Percentiles rank a stretch among this genome's conserved stretches.
These are phyloP conservation scores for Talaromyces borbonicus DNA, from an alignment of 495 filamentous ascomycete species.

Conservation along the genomic window DNA sequence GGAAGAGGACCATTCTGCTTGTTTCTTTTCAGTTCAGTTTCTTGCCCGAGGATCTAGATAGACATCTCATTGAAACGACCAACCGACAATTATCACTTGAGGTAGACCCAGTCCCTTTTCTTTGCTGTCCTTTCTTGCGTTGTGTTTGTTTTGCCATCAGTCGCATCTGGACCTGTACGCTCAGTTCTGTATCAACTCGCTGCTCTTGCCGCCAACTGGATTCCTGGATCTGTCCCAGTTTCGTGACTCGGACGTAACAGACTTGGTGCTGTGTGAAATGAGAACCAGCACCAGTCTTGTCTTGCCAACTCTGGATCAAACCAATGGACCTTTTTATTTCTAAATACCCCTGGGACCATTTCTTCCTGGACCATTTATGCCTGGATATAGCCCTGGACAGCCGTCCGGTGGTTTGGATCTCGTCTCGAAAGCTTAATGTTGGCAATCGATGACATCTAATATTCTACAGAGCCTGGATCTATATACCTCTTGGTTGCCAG, in stretches of 20 bases:
- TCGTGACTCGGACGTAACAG: background rate
- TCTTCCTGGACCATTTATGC: no score
- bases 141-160: slow-evolving; percentile 7
- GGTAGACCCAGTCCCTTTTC: slow-evolving; percentile 37
- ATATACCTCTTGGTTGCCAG: slow-evolving; percentile 1
- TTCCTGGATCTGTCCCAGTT: slow-evolving; percentile 14
- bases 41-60: slow-evolving; percentile 17
- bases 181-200: slow-evolving; percentile 10
- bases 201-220: slow-evolving; percentile 14
- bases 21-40: slow-evolving; percentile 15
- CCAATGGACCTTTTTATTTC: slow-evolving; percentile 1
- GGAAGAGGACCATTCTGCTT: slow-evolving; percentile 14
- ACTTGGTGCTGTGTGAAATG: slow-evolving; percentile 8
- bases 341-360: background rate
- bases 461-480: background rate
- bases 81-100: slow-evolving; percentile 24
- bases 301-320: background rate
- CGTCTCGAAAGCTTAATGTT: slow-evolving; percentile 32
- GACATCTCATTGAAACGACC: slow-evolving; percentile 13
- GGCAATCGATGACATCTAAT: slow-evolving; percentile 24
- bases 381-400: slow-evolving; percentile 14
- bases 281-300: slow-evolving; percentile 7
- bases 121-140: slow-evolving; percentile 12
- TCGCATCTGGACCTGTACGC: slow-evolving; percentile 18
- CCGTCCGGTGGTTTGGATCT: slow-evolving; percentile 28